These are phyloP conservation scores for Annona squamosa DNA, from an alignment of 164 flowering plant genomes.

Conservation along the genomic window DNA sequence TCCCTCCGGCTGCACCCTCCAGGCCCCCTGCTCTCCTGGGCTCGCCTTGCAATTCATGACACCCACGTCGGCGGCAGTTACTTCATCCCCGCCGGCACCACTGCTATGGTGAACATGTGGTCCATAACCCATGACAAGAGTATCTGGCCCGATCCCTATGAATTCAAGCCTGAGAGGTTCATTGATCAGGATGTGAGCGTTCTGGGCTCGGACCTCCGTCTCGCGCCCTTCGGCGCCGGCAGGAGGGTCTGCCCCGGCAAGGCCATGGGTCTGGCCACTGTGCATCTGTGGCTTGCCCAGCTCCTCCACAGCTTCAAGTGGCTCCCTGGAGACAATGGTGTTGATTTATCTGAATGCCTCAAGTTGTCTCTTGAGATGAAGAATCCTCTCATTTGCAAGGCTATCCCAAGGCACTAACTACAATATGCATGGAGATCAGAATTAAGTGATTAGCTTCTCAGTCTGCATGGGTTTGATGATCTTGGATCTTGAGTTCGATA, in stretches of 20 bases:
- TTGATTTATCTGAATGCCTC: slow-evolving; percentile 29
- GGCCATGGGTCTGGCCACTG: slow-evolving; percentile 31
- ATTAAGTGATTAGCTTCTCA: not conserved
- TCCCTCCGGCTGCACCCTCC: slow-evolving; percentile 30
- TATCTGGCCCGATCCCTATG: slow-evolving; percentile 20
- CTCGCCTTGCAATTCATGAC: slow-evolving; percentile 28
- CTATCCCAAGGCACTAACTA: slow-evolving; percentile 16
- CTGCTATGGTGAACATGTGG: slow-evolving; percentile 52
- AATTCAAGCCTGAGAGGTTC: slow-evolving; percentile 25
- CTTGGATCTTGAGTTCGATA: not conserved
- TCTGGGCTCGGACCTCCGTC: slow-evolving; percentile 31
- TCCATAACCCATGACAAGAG: slow-evolving; percentile 31
- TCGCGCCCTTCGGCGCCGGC: slow-evolving; percentile 43
- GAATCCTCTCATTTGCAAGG: slow-evolving; percentile 26
- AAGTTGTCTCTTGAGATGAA: slow-evolving; percentile 34
- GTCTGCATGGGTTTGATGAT: not conserved
- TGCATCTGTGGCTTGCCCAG: slow-evolving; percentile 33
- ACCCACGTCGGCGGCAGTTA: slow-evolving; percentile 25
- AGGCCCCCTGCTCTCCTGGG: slow-evolving; percentile 36
- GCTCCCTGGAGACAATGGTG: slow-evolving; percentile 21
- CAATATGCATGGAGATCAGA: not conserved
- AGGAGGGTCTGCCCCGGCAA: slow-evolving; percentile 38
- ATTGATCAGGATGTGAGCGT: slow-evolving; percentile 20
- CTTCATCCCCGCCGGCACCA: slow-evolving; percentile 38
- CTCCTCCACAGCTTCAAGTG: slow-evolving; percentile 30